A percentile compares a stretch with the other conserved stretches of the same genome.
These are phyloP conservation scores for Candida chauliodis DNA, from an alignment of 805 yeast species.

Conservation along the genomic window DNA sequence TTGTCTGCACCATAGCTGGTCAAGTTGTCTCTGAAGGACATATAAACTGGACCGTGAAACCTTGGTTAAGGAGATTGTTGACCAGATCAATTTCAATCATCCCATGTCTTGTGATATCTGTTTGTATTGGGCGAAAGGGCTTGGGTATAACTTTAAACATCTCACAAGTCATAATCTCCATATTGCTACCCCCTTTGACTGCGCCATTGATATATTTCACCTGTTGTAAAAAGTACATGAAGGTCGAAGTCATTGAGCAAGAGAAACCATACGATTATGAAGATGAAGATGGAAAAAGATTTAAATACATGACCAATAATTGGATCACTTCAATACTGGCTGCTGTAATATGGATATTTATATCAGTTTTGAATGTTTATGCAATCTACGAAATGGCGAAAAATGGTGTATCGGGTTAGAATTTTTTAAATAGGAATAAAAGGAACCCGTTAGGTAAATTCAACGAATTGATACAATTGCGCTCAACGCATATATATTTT, in stretches of 20 bases:
- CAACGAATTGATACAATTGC: too few relatives aligned
- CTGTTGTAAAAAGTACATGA: constrained; percentile 65
- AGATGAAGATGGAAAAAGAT: constrained; percentile 18
- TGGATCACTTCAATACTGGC: constrained; percentile 54
- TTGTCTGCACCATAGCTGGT: constrained; percentile 91
- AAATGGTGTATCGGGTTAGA: constrained; percentile 23
- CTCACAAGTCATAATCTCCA: constrained; percentile 81
- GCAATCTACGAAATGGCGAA: constrained; percentile 42
- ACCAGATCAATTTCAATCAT: constrained; percentile 77
- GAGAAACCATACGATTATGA: constrained; percentile 13
- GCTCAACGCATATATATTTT: too few relatives aligned
- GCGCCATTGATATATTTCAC: constrained; percentile 87
- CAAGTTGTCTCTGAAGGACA: constrained; percentile 93
- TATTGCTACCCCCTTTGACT: constrained; percentile 76
- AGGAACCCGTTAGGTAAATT: too few relatives aligned
- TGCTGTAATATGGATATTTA: constrained; percentile 62
- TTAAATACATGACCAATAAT: constrained; percentile 58
- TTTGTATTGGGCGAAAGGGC: constrained; percentile 71
- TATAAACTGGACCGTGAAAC: constrained; percentile 72
- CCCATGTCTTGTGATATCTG: constrained; percentile 74
- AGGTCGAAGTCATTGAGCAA: constrained; percentile 36
- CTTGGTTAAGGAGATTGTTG: constrained; percentile 74
- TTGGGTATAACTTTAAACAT: constrained; percentile 69
- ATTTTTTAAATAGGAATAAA: not conserved
- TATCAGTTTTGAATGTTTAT: constrained; percentile 69